phyloP scores from a whole-genome alignment of 2,329 filamentous ascomycete genomes.

The Ceratocystis ficicola region DNA sequence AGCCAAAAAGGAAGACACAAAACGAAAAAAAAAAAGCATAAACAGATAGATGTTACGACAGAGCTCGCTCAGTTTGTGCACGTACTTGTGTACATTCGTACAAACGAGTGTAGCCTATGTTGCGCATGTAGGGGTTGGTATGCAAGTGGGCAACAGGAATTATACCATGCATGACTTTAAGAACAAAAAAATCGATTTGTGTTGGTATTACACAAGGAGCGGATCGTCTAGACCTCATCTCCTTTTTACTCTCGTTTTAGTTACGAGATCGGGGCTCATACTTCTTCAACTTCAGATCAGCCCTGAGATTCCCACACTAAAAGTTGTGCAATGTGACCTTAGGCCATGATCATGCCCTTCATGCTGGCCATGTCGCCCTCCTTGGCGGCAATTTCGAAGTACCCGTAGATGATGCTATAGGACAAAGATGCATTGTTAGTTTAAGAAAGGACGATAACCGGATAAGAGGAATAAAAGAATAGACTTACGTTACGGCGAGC shows the following conservation, averaged over 20 bases:
- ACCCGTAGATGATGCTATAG: constrained; percentile 92
- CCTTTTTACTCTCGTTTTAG: constrained; percentile 6
- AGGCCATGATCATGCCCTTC: constrained; percentile 63
- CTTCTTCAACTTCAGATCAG: constrained; percentile 1
- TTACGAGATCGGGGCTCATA: constrained; percentile 4
- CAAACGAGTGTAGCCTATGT: no score
- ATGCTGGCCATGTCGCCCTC: constrained; percentile 86
- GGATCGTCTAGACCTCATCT: constrained; percentile 20
- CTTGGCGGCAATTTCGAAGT: constrained; percentile 98
- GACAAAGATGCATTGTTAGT: constrained; percentile 27
- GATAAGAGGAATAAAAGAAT: neutral
- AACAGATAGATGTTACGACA: constrained; percentile 9
- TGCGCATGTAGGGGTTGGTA: no score
- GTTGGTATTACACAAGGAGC: constrained; percentile 20
- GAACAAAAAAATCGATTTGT: constrained; percentile 19
- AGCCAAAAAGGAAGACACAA: neutral
- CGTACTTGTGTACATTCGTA: neutral
- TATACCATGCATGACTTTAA: constrained; percentile 15
- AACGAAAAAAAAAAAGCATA: constrained; percentile 3
- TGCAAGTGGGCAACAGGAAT: neutral
- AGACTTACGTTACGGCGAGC: constrained; percentile 88
- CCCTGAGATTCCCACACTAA: neutral
- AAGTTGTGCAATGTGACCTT: constrained; percentile 26
- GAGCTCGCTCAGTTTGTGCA: neutral
- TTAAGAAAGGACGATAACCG: neutral